Evolutionary conservation across 495 filamentous ascomycete species (phyloP).

Genomic region (Hypoxylon perforatum): DNA sequence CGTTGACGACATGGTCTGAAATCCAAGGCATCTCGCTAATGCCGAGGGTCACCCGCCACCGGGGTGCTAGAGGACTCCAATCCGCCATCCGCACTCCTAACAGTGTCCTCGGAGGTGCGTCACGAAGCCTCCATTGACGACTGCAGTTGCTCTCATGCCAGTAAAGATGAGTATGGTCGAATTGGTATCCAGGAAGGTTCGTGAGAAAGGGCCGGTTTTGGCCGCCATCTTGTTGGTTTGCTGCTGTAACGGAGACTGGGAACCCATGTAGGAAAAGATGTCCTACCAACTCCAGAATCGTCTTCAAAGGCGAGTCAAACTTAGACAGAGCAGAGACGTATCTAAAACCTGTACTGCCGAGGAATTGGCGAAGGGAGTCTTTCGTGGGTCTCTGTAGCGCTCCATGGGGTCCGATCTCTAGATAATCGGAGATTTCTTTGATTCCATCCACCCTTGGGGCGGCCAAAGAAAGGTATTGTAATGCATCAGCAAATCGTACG

Average conservation of each 20-base stretch:
- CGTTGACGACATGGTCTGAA: conserved; percentile 25
- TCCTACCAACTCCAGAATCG: no score
- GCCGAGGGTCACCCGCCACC: conserved; percentile 45
- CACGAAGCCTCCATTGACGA: conserved; percentile 29
- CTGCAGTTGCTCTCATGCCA: conserved; percentile 44
- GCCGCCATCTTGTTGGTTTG: neutral
- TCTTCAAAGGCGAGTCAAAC: no score
- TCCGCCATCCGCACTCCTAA: conserved; percentile 28
- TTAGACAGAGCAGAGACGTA: no score
- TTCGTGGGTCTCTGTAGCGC: no score
- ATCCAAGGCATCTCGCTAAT: conserved; percentile 49
- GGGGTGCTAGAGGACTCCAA: conserved; percentile 23
- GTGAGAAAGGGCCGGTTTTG: neutral
- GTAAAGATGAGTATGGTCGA: conserved; percentile 34
- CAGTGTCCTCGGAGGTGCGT: conserved; percentile 20
- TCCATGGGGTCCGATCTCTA: no score
- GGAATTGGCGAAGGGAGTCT: no score
- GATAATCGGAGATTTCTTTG: no score
- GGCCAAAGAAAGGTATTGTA: no score
- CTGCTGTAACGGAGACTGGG: no score
- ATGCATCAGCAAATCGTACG: conserved; percentile 53
- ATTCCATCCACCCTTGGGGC: no score
- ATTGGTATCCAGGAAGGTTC: conserved; percentile 34
- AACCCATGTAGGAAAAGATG: no score
- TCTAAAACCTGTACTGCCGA: no score